Conservation (phyloP, 208 protist genomes). For the Blastocrithidia nonstop region DNA sequence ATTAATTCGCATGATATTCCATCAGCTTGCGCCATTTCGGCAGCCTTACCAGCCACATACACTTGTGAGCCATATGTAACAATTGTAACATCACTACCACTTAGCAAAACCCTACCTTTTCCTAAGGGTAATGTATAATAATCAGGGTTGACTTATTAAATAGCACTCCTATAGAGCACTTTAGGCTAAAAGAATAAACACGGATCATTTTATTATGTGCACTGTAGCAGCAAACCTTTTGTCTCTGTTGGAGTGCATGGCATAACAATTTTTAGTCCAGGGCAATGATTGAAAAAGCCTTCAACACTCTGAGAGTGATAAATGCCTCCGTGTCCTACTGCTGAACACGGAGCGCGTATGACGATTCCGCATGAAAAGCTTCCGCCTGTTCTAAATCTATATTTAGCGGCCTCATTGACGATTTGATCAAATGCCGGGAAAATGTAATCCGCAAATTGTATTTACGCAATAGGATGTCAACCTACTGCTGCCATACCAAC, state of each 20-base stretch:
- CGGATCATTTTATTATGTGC: conserved; percentile 85
- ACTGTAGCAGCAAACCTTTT: conserved; percentile 86
- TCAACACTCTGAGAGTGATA: conserved; percentile 95
- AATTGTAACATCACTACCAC: conserved; percentile 90
- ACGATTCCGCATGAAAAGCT: conserved; percentile 91
- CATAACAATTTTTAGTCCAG: conserved; percentile 83
- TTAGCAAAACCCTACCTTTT: conserved; percentile 79
- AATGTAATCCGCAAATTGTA: conserved; percentile 99
- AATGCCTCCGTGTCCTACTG: conserved; percentile 95
- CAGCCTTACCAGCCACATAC: conserved; percentile 49
- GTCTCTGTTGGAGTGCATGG: conserved; percentile 62
- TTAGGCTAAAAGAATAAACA: conserved; percentile 97
- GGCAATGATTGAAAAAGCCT: conserved; percentile 92
- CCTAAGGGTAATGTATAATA: conserved; percentile 91
- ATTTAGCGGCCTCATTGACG: conserved; percentile 98
- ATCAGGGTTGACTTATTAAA: conserved; percentile 84
- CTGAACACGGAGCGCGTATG: conserved; percentile 90
- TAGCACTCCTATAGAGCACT: conserved; percentile 85
- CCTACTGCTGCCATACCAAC: conserved; percentile 87
- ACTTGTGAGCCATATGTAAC: conserved; percentile 92
- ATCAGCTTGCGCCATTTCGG: conserved; percentile 58
- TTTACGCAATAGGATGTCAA: conserved; percentile 91
- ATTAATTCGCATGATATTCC: conserved; percentile 92
- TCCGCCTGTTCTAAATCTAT: conserved; percentile 91
- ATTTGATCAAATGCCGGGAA: conserved; percentile 98